Conservation (phyloP, 2,329 filamentous ascomycete genomes). For the Plenodomus biglobosus region DNA sequence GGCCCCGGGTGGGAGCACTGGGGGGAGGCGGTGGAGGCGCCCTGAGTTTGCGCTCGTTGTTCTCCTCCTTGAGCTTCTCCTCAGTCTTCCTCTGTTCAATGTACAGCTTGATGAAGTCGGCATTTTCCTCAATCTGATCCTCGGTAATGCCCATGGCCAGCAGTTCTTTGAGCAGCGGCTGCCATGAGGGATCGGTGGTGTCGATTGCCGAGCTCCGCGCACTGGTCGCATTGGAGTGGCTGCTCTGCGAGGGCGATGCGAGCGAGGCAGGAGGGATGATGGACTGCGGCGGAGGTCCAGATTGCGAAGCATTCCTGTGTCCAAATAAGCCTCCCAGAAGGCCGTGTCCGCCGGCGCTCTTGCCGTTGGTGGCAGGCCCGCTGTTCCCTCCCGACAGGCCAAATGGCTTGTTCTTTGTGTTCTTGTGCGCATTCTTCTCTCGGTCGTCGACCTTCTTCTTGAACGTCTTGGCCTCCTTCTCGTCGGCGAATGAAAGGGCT, state of each 20-base stretch:
- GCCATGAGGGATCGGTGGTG: slow-evolving; percentile 63
- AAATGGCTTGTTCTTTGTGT: slow-evolving; percentile 78
- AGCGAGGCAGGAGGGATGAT: slow-evolving; percentile 52
- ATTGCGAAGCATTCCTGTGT: slow-evolving; percentile 51
- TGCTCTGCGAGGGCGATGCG: slow-evolving; percentile 41
- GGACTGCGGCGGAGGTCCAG: slow-evolving; percentile 48
- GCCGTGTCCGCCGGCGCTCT: slow-evolving; percentile 44
- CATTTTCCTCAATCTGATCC: slow-evolving; percentile 67
- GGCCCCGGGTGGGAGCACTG: slow-evolving; percentile 44
- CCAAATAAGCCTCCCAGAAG: slow-evolving; percentile 56
- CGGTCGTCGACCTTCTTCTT: slow-evolving; percentile 96
- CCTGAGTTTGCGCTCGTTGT: slow-evolving; percentile 53
- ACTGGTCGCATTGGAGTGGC: slow-evolving; percentile 39
- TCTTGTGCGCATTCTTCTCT: slow-evolving; percentile 92
- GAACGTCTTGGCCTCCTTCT: slow-evolving; percentile 96
- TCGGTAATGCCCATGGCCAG: slow-evolving; percentile 67
- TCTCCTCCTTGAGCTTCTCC: slow-evolving; percentile 49
- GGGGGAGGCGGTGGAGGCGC: slow-evolving; percentile 67
- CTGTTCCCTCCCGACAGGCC: slow-evolving; percentile 42
- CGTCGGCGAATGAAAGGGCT: slow-evolving; percentile 88
- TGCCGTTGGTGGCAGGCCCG: slow-evolving; percentile 31
- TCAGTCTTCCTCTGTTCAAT: slow-evolving; percentile 64
- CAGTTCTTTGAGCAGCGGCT: slow-evolving; percentile 63
- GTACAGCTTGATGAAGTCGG: slow-evolving; percentile 68
- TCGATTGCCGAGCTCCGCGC: slow-evolving; percentile 55